Percentiles rank a stretch among this genome's conserved stretches.
Evolutionary conservation across 106 monocot genomes (phyloP).

Genomic region (Triglochin maritima): DNA sequence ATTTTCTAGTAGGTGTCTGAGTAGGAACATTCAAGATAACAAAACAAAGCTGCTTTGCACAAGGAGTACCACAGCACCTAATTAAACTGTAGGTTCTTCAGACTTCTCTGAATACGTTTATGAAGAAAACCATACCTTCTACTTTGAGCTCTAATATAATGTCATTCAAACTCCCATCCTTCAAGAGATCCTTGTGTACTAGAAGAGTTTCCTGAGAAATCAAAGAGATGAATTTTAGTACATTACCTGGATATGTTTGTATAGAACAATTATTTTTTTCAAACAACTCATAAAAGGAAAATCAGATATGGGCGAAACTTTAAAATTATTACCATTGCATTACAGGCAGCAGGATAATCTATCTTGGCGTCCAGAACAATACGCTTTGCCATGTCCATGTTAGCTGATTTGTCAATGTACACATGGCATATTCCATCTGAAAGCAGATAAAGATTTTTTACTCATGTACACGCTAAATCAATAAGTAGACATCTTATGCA

Average conservation of each 20-base stretch:
- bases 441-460: background rate
- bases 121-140: conserved; percentile 34
- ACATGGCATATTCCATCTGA: conserved; percentile 96
- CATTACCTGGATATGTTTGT: no score
- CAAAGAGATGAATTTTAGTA: background rate
- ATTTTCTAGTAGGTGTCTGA: no score
- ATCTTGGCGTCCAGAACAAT: conserved; percentile 83
- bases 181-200: conserved; percentile 58
- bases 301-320: background rate
- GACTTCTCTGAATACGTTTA: no score
- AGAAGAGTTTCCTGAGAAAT: conserved; percentile 69
- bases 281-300: no score
- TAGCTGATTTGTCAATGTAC: conserved; percentile 81
- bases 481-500: background rate
- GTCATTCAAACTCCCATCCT: conserved; percentile 35
- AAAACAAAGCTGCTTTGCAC: no score
- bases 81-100: no score
- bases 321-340: conserved; percentile 54
- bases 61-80: no score
- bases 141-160: conserved; percentile 38
- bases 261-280: no score
- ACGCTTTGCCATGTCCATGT: conserved; percentile 69
- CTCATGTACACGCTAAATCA: background rate
- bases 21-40: no score
- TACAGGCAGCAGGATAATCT: conserved; percentile 99